A percentile compares a stretch with the other conserved stretches of the same genome.
Evolutionary conservation across 495 filamentous ascomycete species (phyloP).

Genomic region (Talaromyces ruber): DNA sequence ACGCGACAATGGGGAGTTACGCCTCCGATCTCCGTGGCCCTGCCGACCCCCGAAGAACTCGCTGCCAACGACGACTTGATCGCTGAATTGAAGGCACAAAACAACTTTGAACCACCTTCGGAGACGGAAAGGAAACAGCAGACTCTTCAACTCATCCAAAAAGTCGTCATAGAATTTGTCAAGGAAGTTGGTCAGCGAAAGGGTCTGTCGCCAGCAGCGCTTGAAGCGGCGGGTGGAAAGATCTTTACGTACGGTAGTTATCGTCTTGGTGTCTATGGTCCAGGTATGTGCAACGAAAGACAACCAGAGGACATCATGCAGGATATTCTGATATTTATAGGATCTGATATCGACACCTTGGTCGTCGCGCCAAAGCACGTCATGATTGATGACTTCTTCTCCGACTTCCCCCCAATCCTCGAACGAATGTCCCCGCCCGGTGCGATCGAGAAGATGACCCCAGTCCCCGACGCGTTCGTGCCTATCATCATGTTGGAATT

Average conservation of each 20-base stretch:
- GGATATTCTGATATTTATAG: conserved; percentile 22
- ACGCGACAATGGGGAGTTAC: conserved; percentile 70
- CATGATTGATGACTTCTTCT: conserved; percentile 80
- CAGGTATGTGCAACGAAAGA: conserved; percentile 39
- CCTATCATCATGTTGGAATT: conserved; percentile 95
- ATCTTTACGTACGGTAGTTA: conserved; percentile 95
- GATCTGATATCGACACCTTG: conserved; percentile 95
- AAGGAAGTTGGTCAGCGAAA: conserved; percentile 66
- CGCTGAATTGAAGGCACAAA: conserved; percentile 69
- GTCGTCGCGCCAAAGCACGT: conserved; percentile 86
- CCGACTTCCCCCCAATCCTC: conserved; percentile 71
- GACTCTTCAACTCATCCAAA: conserved; percentile 64
- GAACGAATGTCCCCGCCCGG: conserved; percentile 61
- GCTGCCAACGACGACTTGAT: conserved; percentile 68
- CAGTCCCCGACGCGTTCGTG: conserved; percentile 82
- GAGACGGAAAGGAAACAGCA: conserved; percentile 64
- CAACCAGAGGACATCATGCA: background rate
- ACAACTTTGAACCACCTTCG: conserved; percentile 75
- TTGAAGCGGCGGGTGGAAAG: conserved; percentile 77
- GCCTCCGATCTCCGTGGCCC: conserved; percentile 65
- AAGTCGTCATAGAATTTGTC: conserved; percentile 77
- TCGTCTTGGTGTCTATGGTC: conserved; percentile 86
- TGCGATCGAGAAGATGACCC: conserved; percentile 76
- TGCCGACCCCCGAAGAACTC: conserved; percentile 69
- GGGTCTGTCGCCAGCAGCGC: conserved; percentile 63